Percentiles rank a stretch among this genome's conserved stretches.
These are phyloP conservation scores for Penicillium palitans DNA, from an alignment of 2,329 filamentous ascomycete species.

Conservation along the genomic window DNA sequence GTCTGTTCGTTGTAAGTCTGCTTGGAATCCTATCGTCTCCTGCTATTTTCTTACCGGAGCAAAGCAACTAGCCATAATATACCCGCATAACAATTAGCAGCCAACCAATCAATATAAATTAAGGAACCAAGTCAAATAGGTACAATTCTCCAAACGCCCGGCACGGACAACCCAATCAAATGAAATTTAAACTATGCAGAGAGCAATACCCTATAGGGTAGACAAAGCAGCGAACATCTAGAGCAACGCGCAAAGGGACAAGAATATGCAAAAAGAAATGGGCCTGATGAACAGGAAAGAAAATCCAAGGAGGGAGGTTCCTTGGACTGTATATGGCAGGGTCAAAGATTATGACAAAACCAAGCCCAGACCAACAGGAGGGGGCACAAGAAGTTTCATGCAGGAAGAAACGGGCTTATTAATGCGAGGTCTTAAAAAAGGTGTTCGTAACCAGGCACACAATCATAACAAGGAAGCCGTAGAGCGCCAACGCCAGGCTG, in stretches of 20 bases:
- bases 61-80: not conserved
- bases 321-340: not conserved
- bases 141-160: conserved; percentile 6
- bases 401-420: conserved; percentile 11
- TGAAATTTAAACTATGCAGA: not conserved
- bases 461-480: conserved; percentile 85
- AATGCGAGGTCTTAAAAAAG: conserved; percentile 70
- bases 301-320: not conserved
- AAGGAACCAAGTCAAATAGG: not conserved
- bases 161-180: not conserved
- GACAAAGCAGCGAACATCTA: not conserved
- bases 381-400: not conserved
- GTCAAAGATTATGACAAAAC: not conserved
- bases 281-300: not conserved
- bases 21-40: not conserved
- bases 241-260: not conserved
- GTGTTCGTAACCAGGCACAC: conserved; percentile 84
- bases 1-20: not conserved
- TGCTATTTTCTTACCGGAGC: not conserved
- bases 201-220: not conserved
- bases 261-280: not conserved
- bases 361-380: not conserved
- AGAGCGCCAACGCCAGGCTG: conserved; percentile 74
- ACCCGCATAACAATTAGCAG: not conserved
- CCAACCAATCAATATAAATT: not conserved